Evolutionary conservation across 2,329 filamentous ascomycete genomes (phyloP).

Genomic region (Aspergillus fructus): DNA sequence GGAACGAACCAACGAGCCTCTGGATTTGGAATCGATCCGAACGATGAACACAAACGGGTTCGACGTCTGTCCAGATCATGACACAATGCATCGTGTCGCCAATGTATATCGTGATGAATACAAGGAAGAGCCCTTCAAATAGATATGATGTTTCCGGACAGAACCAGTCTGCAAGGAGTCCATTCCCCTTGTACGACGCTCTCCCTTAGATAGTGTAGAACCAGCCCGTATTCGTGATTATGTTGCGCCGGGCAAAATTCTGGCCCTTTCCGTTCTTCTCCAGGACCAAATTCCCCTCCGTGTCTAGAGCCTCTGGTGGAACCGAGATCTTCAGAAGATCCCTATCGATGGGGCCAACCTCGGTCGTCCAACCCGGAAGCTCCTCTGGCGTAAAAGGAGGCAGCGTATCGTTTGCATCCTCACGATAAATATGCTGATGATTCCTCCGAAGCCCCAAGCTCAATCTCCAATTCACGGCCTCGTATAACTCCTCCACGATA

Average conservation of each 20-base stretch:
- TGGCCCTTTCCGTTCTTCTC: constrained; percentile 19
- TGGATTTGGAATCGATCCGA: constrained; percentile 27
- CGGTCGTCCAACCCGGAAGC: constrained; percentile 20
- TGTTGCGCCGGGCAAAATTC: constrained; percentile 25
- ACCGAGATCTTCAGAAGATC: background rate
- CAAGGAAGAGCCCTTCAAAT: constrained; percentile 18
- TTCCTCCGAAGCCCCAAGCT: constrained; percentile 4
- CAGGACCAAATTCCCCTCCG: constrained; percentile 20
- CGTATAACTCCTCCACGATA: constrained; percentile 8
- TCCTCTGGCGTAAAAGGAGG: constrained; percentile 23
- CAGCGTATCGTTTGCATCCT: constrained; percentile 20
- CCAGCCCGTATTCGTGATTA: constrained; percentile 27
- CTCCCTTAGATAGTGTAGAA: constrained; percentile 21
- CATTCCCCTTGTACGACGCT: too few species aligned
- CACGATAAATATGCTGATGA: constrained; percentile 24
- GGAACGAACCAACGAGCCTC: constrained; percentile 18
- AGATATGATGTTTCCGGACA: background rate
- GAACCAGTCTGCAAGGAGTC: too few species aligned
- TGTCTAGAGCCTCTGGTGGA: constrained; percentile 15
- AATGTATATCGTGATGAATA: constrained; percentile 24
- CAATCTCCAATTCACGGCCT: constrained; percentile 8
- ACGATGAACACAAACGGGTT: constrained; percentile 29
- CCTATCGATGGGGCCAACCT: constrained; percentile 18
- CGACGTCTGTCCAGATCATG: constrained; percentile 27
- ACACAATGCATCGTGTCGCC: constrained; percentile 29